Evolutionary conservation across 2,329 filamentous ascomycete genomes (phyloP).

Genomic region (Magnaporthiopsis incrustans): DNA sequence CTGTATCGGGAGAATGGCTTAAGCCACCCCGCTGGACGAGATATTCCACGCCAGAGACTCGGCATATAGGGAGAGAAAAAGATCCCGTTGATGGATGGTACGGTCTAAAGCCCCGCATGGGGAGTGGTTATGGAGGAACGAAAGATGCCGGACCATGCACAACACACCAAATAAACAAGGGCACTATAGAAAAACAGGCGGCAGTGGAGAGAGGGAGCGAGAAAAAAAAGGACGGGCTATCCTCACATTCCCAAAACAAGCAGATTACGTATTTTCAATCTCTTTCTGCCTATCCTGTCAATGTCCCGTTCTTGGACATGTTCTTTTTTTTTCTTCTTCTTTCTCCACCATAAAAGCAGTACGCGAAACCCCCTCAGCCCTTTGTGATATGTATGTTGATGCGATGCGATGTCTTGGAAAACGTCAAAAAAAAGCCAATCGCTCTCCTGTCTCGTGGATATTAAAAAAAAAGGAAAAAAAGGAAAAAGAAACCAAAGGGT

Average conservation of each 20-base stretch:
- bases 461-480: neutral
- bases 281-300: neutral
- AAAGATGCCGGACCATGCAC: neutral
- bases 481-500: neutral
- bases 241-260: neutral
- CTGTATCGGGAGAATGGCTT: too few species aligned
- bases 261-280: neutral
- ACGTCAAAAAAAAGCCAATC: neutral
- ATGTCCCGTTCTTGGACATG: neutral
- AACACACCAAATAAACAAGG: neutral
- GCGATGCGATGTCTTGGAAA: neutral
- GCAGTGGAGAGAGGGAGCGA: neutral
- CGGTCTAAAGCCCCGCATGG: neutral
- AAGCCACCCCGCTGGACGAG: too few species aligned
- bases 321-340: neutral
- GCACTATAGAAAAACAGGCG: neutral
- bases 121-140: neutral
- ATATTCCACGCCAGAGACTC: too few species aligned
- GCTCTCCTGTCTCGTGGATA: neutral
- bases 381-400: neutral
- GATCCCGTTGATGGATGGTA: neutral
- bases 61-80: neutral
- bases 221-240: neutral
- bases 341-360: neutral
- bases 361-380: neutral